Evolutionary conservation across 169 alveolate genomes (phyloP).

Genomic region (Plasmodium reichenowi): DNA sequence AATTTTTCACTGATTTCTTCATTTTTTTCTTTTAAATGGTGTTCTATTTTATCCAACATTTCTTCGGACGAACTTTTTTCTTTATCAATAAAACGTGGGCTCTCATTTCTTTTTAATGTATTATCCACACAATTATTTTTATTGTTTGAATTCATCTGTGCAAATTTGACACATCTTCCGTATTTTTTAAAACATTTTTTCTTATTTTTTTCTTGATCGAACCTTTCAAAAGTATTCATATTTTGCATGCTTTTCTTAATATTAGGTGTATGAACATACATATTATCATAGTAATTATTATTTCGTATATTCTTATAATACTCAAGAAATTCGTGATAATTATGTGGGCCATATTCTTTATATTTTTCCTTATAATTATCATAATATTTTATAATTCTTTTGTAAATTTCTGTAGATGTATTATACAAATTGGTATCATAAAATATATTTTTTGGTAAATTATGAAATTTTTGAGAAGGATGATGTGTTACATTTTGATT

Average conservation of each 20-base stretch:
- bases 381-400: conserved; percentile 39
- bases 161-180: too few relatives aligned
- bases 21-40: neutral
- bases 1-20: neutral
- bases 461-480: conserved; percentile 10
- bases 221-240: too few relatives aligned
- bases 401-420: conserved; percentile 37
- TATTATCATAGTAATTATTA: neutral
- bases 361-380: conserved; percentile 8
- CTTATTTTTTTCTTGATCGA: too few relatives aligned
- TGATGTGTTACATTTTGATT: neutral
- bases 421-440: conserved; percentile 22
- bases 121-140: too few relatives aligned
- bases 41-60: too few relatives aligned
- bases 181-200: too few relatives aligned
- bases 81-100: too few relatives aligned
- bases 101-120: too few relatives aligned
- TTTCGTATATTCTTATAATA: conserved; percentile 12
- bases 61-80: too few relatives aligned
- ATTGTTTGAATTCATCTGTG: too few relatives aligned
- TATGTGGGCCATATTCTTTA: conserved; percentile 33
- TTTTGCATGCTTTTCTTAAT: too few relatives aligned
- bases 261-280: too few relatives aligned
- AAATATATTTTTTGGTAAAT: conserved; percentile 26
- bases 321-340: conserved; percentile 25